A percentile compares a stretch with the other conserved stretches of the same genome.
phyloP scores from a whole-genome alignment of 345 rosid genomes.

The Rhizophora apiculata region DNA sequence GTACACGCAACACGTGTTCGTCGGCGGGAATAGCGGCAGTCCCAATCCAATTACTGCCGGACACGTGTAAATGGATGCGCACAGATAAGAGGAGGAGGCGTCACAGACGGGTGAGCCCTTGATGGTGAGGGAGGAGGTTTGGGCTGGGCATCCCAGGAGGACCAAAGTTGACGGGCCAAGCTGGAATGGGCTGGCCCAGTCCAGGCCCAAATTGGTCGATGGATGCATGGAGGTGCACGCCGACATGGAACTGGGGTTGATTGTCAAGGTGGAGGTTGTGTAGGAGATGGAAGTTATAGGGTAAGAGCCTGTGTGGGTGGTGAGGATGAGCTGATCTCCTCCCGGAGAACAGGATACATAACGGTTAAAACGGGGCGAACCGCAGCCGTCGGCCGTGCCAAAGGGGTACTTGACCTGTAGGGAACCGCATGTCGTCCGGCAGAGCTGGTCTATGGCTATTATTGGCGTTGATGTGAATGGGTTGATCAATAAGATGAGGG shows the following conservation, averaged over 20 bases:
- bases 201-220: slow-evolving; percentile 41
- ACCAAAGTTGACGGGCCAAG: slow-evolving; percentile 45
- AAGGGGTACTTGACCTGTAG: slow-evolving; percentile 47
- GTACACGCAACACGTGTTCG: slow-evolving; percentile 48
- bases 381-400: slow-evolving; percentile 47
- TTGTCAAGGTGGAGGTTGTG: slow-evolving; percentile 30
- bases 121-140: slow-evolving; percentile 37
- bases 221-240: slow-evolving; percentile 46
- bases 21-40: slow-evolving; percentile 39
- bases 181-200: slow-evolving; percentile 53
- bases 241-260: slow-evolving; percentile 41
- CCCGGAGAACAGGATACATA: slow-evolving; percentile 32
- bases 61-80: slow-evolving; percentile 41
- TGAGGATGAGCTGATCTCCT: slow-evolving; percentile 30
- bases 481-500: slow-evolving; percentile 3
- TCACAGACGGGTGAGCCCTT: slow-evolving; percentile 40
- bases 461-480: background rate
- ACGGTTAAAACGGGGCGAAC: slow-evolving; percentile 43
- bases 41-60: slow-evolving; percentile 38
- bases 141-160: slow-evolving; percentile 41
- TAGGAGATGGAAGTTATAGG: slow-evolving; percentile 46
- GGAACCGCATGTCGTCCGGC: slow-evolving; percentile 39
- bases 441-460: slow-evolving; percentile 14
- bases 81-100: slow-evolving; percentile 40
- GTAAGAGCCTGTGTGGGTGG: slow-evolving; percentile 49